These are phyloP conservation scores for Cystobasidium onofrii DNA, from an alignment of 768 basidiomycete genomes.

Conservation along the genomic window DNA sequence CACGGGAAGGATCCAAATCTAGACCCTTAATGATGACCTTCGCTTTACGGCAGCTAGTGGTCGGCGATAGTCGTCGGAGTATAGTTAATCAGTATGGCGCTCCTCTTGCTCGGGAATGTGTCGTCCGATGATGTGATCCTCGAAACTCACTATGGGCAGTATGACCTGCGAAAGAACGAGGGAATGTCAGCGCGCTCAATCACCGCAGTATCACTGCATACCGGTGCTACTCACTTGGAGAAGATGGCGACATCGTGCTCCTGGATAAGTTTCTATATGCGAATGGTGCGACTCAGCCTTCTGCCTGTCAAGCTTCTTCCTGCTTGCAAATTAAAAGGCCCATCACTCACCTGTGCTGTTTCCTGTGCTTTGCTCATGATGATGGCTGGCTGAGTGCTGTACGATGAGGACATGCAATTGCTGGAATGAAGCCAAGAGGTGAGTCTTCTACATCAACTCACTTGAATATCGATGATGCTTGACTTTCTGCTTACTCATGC, in stretches of 20 bases:
- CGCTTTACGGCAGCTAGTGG: conserved; percentile 30
- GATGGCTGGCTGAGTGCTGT: conserved; percentile 17
- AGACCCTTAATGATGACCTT: conserved; percentile 21
- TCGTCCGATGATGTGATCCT: too few relatives aligned
- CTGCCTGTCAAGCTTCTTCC: background rate
- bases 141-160: conserved; percentile 32
- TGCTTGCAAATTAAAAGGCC: background rate
- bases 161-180: background rate
- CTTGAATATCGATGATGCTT: too few relatives aligned
- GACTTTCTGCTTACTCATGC: too few relatives aligned
- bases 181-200: background rate
- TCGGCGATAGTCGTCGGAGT: too few relatives aligned
- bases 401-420: conserved; percentile 15
- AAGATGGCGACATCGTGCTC: conserved; percentile 31
- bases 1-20: conserved; percentile 2
- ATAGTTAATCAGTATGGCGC: too few relatives aligned
- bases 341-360: background rate
- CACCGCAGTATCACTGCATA: too few relatives aligned
- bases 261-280: conserved; percentile 22
- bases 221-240: conserved; percentile 1
- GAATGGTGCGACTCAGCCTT: background rate
- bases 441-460: too few relatives aligned
- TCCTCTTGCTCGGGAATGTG: too few relatives aligned
- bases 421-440: background rate
- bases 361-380: conserved; percentile 10